Evolutionary conservation across 441 rosid species (phyloP), one percentile per base, ranked within the genome.

Genomic region (Croton setiger): DNA sequence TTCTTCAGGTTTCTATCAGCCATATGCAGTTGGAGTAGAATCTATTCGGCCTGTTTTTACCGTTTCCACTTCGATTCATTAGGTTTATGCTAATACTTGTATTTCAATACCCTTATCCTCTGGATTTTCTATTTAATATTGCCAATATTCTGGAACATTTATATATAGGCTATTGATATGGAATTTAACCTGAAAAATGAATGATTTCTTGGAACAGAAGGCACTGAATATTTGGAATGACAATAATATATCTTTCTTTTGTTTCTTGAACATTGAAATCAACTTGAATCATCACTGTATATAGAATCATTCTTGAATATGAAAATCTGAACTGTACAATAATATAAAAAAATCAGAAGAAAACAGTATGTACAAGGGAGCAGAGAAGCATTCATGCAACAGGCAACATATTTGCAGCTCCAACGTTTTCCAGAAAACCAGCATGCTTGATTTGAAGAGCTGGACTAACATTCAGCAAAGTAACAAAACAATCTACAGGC

Each of bases 391-490:
- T 27, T 78, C 74, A 82, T 11, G 79, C 80, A 56, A 82, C 83
- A 61, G 86, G 91, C 76, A 76, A 66, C 75, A 78, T 69, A 13
- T 79, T 18, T 17, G 68, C 74, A 35, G 7, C 54, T 43, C 70
- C 85, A 68, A 75, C 73, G 71, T 84, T 78, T 18, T 66, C 45
- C 47, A 82, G 80, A 68, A 75, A 37, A 31, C 72, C 69, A 27
- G 61, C 66, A 11, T 87, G 87, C 74, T 88, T 91, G 35, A 93
- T 91, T 78, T 79, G 83, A 69, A 91, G 97, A 12, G 89, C 86
- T n/a, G 97, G 96, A 59, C 90, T 87, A 12, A 88, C 76, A 0
- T 81, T 56, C 44, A 88, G 88, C 78, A 91, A 75, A 61, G 81
- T 81, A 21, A 85, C 69, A 80, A 89, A 85, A 72, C 93, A 88